phyloP scores from a whole-genome alignment of 306 rosid species.

The apple (Malus domestica) region DNA sequence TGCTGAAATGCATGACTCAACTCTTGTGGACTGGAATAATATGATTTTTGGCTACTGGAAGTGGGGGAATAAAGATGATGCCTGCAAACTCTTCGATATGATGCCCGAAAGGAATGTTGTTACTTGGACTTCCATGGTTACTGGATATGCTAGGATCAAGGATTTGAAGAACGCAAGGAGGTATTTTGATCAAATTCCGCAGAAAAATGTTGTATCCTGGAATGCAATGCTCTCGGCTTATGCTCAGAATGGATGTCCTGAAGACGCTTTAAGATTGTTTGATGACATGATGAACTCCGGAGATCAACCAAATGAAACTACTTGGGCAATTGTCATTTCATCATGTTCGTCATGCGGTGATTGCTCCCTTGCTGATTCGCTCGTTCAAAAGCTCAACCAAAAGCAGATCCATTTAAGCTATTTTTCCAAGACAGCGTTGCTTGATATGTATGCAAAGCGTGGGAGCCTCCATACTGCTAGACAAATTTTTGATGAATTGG shows the following conservation, averaged over 20 bases:
- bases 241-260: conserved; percentile 41
- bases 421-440: conserved; percentile 51
- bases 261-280: conserved; percentile 49
- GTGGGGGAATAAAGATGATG: conserved; percentile 48
- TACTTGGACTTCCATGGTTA: conserved; percentile 63
- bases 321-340: conserved; percentile 55
- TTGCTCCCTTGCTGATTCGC: conserved; percentile 32
- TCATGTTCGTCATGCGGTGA: conserved; percentile 39
- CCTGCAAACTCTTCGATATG: conserved; percentile 32
- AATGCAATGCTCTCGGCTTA: conserved; percentile 73
- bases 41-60: conserved; percentile 60
- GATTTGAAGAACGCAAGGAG: conserved; percentile 41
- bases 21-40: conserved; percentile 54
- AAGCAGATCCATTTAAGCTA: conserved; percentile 33
- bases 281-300: conserved; percentile 38
- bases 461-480: conserved; percentile 48
- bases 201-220: conserved; percentile 60
- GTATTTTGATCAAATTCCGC: conserved; percentile 52
- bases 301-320: conserved; percentile 40
- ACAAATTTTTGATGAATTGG: conserved; percentile 41
- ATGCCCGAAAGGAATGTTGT: conserved; percentile 38
- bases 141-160: conserved; percentile 45
- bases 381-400: conserved; percentile 26
- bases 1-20: conserved; percentile 51
- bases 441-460: conserved; percentile 63